Conservation (phyloP, 1,284 basidiomycete genomes). For the Ceratobasidium sp. region DNA sequence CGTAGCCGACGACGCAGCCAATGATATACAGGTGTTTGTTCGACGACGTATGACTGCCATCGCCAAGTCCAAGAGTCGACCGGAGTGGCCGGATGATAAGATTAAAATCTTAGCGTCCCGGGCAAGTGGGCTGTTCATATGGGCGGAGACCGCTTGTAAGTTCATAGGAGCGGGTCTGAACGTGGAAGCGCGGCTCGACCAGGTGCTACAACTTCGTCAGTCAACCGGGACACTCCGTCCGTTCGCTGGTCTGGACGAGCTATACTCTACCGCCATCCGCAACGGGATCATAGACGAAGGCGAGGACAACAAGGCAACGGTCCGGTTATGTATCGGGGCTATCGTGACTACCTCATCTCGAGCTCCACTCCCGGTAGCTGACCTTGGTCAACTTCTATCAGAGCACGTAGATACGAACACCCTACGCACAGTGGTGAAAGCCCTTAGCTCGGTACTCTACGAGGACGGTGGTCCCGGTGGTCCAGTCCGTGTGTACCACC, state of each 20-base stretch:
- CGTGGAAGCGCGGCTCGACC: not conserved
- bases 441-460: slow-evolving; percentile 26
- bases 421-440: not conserved
- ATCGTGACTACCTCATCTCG: not conserved
- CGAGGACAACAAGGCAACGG: not conserved
- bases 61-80: not conserved
- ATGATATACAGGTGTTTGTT: not conserved
- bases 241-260: not conserved
- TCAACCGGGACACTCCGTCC: not conserved
- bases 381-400: not conserved
- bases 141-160: slow-evolving; percentile 11
- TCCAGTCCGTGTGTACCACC: slow-evolving; percentile 38
- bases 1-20: not conserved
- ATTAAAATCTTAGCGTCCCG: not conserved
- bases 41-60: not conserved
- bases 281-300: not conserved
- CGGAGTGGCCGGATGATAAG: not conserved
- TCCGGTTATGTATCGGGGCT: not conserved
- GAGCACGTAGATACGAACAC: not conserved
- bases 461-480: slow-evolving; percentile 4
- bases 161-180: slow-evolving; percentile 12
- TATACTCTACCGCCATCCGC: not conserved
- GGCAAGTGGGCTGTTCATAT: slow-evolving; percentile 40
- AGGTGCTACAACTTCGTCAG: not conserved
- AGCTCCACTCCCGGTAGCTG: not conserved